Evolutionary conservation across 441 rosid species (phyloP).

Genomic region (Breynia disticha): DNA sequence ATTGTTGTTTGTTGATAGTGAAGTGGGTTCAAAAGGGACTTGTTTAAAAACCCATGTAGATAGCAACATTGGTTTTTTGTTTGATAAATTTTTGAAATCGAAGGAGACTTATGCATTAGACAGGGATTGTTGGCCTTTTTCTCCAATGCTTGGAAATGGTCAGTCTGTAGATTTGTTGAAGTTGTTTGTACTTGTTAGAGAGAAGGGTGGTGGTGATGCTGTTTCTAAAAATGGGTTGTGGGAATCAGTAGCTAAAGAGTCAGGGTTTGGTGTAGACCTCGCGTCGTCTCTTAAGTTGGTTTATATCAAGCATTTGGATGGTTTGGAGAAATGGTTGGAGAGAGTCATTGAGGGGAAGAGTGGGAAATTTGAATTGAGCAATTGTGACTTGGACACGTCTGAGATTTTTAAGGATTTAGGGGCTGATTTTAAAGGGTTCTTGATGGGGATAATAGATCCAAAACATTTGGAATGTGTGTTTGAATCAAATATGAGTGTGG

Average conservation of each 20-base stretch:
- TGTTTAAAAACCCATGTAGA: slow-evolving; percentile 3
- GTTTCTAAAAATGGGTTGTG: slow-evolving; percentile 38
- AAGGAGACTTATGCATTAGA: slow-evolving; percentile 24
- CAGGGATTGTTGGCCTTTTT: slow-evolving; percentile 21
- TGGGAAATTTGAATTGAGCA: slow-evolving; percentile 4
- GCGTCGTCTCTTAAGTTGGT: slow-evolving; percentile 34
- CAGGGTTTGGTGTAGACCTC: slow-evolving; percentile 26
- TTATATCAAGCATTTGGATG: slow-evolving; percentile 43
- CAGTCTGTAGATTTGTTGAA: slow-evolving; percentile 31
- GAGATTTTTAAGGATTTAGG: slow-evolving; percentile 28
- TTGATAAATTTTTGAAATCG: slow-evolving; percentile 18
- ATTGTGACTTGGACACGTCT: slow-evolving; percentile 11
- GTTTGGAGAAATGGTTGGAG: slow-evolving; percentile 41
- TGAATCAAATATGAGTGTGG: slow-evolving; percentile 11
- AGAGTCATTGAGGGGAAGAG: slow-evolving; percentile 24
- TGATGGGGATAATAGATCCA: slow-evolving; percentile 17
- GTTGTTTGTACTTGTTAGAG: slow-evolving; percentile 35
- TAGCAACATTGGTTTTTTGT: slow-evolving; percentile 17
- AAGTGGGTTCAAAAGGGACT: slow-evolving; percentile 11
- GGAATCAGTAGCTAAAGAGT: slow-evolving; percentile 45
- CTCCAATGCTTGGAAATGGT: slow-evolving; percentile 44
- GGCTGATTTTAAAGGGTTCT: slow-evolving; percentile 23
- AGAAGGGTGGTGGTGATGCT: slow-evolving; percentile 33
- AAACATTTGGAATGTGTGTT: slow-evolving; percentile 19
- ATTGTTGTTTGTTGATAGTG: slow-evolving; percentile 13